phyloP scores from a whole-genome alignment of 2,329 filamentous ascomycete genomes.

The Colletotrichum trifolii region DNA sequence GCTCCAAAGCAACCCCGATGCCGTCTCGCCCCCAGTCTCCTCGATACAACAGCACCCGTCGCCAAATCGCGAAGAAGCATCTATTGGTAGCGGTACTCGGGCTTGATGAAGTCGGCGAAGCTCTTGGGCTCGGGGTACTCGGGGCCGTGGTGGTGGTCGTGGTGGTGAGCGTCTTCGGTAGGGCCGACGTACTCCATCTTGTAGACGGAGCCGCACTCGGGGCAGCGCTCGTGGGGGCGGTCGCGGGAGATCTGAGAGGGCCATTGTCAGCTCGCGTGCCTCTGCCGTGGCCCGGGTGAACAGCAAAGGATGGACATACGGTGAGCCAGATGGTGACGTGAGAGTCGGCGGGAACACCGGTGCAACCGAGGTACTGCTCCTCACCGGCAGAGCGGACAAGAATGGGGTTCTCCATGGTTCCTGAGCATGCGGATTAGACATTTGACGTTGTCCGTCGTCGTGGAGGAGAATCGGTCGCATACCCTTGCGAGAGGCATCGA shows the following conservation, averaged over 20 bases:
- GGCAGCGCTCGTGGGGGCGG: constrained; percentile 93
- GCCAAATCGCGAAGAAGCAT: constrained; percentile 28
- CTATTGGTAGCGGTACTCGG: constrained; percentile 84
- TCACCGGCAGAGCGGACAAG: constrained; percentile 90
- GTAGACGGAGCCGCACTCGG: constrained; percentile 95
- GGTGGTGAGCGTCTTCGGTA: constrained; percentile 75
- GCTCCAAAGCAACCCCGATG: constrained; percentile 34
- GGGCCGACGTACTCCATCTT: constrained; percentile 98
- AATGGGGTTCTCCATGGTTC: constrained; percentile 91
- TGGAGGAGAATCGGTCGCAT: constrained; percentile 39
- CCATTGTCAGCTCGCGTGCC: constrained; percentile 12
- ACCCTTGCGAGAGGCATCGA: constrained; percentile 91
- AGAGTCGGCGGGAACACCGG: constrained; percentile 90
- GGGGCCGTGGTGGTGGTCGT: constrained; percentile 62
- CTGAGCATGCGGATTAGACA: constrained; percentile 56
- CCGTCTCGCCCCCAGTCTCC: constrained; percentile 28
- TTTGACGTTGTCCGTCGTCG: constrained; percentile 3
- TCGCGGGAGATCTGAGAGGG: constrained; percentile 78
- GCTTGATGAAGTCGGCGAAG: constrained; percentile 95
- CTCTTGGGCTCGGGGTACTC: constrained; percentile 90
- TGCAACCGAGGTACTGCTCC: constrained; percentile 98
- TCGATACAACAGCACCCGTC: constrained; percentile 29
- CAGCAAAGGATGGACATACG: constrained; percentile 62
- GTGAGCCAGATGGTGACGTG: constrained; percentile 92
- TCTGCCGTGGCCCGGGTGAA: constrained; percentile 15